A percentile compares a stretch with the other conserved stretches of the same genome.
Conservation (phyloP, 176 grass and related monocot genomes). For the Juncus effusus region DNA sequence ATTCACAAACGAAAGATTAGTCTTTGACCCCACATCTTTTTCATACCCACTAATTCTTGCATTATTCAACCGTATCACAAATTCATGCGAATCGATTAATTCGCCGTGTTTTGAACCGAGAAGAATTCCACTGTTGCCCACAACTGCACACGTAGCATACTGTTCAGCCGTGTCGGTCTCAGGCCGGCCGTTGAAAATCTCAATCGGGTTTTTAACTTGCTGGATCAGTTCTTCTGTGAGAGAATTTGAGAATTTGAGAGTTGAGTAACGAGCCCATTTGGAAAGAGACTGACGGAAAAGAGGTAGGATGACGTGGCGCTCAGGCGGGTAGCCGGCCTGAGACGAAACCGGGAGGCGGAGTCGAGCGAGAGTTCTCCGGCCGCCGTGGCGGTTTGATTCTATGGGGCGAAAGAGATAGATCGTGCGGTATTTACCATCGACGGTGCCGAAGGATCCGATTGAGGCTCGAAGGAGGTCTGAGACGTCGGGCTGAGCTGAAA, state of each 20-base stretch:
- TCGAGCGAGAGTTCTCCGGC: background rate
- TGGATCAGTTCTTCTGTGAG: slow-evolving; percentile 17
- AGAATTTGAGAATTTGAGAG: background rate
- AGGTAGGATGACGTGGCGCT: slow-evolving; percentile 8
- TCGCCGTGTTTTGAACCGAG: slow-evolving; percentile 40
- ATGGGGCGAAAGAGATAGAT: slow-evolving; percentile 19
- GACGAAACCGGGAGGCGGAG: slow-evolving; percentile 20
- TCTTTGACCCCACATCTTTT: slow-evolving; percentile 50
- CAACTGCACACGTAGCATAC: slow-evolving; percentile 56
- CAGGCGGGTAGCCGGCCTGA: slow-evolving; percentile 15
- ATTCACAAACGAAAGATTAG: slow-evolving; percentile 72
- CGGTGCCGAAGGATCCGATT: slow-evolving; percentile 13
- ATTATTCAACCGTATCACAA: slow-evolving; percentile 83
- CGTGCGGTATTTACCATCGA: slow-evolving; percentile 15
- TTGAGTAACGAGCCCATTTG: slow-evolving; percentile 16
- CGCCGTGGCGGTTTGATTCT: background rate
- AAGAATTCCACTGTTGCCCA: slow-evolving; percentile 75
- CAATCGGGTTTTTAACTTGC: slow-evolving; percentile 28
- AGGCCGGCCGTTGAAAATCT: slow-evolving; percentile 9
- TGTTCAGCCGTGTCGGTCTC: background rate
- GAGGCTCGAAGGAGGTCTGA: slow-evolving; percentile 28
- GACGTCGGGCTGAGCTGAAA: slow-evolving; percentile 30
- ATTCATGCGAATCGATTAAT: slow-evolving; percentile 62
- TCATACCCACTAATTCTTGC: slow-evolving; percentile 38
- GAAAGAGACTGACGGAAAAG: slow-evolving; percentile 21